These are phyloP conservation scores for Setaria italica DNA, from an alignment of 202 grass and related monocot genomes.

Conservation along the genomic window DNA sequence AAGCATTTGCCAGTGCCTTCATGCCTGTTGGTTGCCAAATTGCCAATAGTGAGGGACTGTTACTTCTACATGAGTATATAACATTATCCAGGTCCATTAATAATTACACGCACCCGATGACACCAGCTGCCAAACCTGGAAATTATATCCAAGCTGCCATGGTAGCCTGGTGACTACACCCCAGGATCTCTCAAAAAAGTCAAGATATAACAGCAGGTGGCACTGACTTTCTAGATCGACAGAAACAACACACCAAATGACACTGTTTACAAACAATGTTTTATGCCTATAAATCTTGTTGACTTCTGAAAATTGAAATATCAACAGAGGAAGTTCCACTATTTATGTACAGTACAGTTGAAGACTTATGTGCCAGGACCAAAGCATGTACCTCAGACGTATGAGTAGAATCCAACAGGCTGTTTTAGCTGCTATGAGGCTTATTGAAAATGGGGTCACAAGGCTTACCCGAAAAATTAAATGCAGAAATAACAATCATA, in stretches of 20 bases:
- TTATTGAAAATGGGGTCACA: slow-evolving; percentile 12
- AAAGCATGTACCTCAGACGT: slow-evolving; percentile 21
- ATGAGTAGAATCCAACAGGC: neutral
- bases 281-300: neutral
- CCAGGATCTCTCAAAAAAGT: slow-evolving; percentile 32
- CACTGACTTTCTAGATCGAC: slow-evolving; percentile 35
- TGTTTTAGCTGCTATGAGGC: neutral
- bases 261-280: slow-evolving; percentile 2
- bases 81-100: slow-evolving; percentile 36
- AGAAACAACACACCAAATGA: slow-evolving; percentile 35
- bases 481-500: neutral
- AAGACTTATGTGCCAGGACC: neutral
- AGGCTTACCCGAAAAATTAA: slow-evolving; percentile 19
- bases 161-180: slow-evolving; percentile 35
- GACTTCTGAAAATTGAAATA: slow-evolving; percentile 8
- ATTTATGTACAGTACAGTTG: neutral
- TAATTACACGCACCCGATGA: slow-evolving; percentile 37
- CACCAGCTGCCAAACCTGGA: slow-evolving; percentile 54
- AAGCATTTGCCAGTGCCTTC: slow-evolving; percentile 39
- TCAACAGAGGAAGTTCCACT: slow-evolving; percentile 15
- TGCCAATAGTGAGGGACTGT: slow-evolving; percentile 31
- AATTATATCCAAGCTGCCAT: slow-evolving; percentile 36
- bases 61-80: slow-evolving; percentile 22
- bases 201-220: slow-evolving; percentile 39
- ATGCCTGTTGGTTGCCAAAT: slow-evolving; percentile 39